Percentiles rank a stretch among this genome's conserved stretches.
Conservation (phyloP, 129 eudicot species). For the Sambucus nigra region DNA sequence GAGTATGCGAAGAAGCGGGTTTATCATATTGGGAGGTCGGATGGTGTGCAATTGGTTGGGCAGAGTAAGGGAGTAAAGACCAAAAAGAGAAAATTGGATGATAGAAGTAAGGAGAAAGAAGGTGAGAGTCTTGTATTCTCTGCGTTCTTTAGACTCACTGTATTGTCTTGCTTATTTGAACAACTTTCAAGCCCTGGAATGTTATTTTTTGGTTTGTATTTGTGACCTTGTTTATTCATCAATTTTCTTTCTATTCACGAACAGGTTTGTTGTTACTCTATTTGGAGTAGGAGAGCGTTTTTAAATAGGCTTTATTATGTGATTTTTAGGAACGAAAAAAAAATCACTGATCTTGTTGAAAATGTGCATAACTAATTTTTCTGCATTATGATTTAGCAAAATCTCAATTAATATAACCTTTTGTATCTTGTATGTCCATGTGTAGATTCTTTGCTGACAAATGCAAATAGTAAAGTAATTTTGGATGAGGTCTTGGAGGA, state of each 20-base stretch:
- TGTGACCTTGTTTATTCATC: background rate
- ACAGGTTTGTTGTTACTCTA: conserved; percentile 1
- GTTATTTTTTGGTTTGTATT: conserved; percentile 2
- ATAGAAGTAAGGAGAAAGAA: conserved; percentile 36
- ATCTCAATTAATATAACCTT: conserved; percentile 3
- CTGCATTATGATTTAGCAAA: background rate
- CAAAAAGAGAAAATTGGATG: conserved; percentile 68
- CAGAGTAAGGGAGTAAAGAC: conserved; percentile 25
- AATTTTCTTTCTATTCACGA: background rate
- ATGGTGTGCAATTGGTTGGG: conserved; percentile 30
- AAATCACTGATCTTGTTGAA: background rate
- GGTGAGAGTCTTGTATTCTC: conserved; percentile 20
- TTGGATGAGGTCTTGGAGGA: conserved; percentile 86
- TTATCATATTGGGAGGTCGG: conserved; percentile 55
- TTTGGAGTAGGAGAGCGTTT: background rate
- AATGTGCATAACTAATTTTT: background rate
- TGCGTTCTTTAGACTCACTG: background rate
- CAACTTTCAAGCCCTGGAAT: background rate
- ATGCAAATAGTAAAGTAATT: conserved; percentile 25
- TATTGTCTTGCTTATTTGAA: background rate
- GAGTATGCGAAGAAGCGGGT: conserved; percentile 93
- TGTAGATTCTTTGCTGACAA: conserved; percentile 29
- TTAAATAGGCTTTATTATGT: background rate
- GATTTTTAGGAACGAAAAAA: background rate
- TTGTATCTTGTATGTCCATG: conserved; percentile 8